Conservation (phyloP, 1,139 yeast species). For the Yamadazyma buinensis region DNA sequence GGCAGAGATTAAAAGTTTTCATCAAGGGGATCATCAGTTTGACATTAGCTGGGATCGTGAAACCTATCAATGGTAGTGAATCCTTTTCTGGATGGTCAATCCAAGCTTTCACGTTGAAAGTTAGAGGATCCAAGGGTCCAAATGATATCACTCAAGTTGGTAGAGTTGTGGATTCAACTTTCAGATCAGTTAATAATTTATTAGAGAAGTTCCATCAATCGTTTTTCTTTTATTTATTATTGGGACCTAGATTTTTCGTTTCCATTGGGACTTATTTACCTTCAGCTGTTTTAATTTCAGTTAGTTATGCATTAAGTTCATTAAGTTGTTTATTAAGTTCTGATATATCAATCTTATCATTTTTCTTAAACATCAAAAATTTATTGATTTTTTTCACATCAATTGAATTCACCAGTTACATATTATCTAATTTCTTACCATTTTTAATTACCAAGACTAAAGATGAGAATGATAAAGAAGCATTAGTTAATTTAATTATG, state of each 20-base stretch:
- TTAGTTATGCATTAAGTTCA: conserved; percentile 69
- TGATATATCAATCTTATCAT: conserved; percentile 21
- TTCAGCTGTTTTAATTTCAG: conserved; percentile 70
- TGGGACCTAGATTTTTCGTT: conserved; percentile 77
- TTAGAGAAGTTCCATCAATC: conserved; percentile 97
- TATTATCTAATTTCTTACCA: conserved; percentile 27
- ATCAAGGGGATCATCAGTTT: conserved; percentile 63
- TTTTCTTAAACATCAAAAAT: conserved; percentile 22
- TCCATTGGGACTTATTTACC: conserved; percentile 95
- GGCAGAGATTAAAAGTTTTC: conserved; percentile 57
- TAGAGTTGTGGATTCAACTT: conserved; percentile 78
- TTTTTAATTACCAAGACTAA: conserved; percentile 12
- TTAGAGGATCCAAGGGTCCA: conserved; percentile 53
- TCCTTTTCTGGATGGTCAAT: conserved; percentile 96
- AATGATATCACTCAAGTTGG: conserved; percentile 90
- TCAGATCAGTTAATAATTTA: conserved; percentile 86
- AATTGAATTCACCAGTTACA: conserved; percentile 31
- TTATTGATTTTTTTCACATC: conserved; percentile 30
- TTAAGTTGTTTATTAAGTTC: conserved; percentile 55
- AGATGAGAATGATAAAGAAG: conserved; percentile 13
- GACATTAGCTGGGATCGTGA: conserved; percentile 64
- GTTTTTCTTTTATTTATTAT: conserved; percentile 83
- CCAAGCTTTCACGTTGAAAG: conserved; percentile 81
- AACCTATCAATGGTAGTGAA: conserved; percentile 67
- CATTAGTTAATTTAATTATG: conserved; percentile 17